Conservation (phyloP, 1,284 basidiomycete species). For the Moesziomyces sp. region DNA sequence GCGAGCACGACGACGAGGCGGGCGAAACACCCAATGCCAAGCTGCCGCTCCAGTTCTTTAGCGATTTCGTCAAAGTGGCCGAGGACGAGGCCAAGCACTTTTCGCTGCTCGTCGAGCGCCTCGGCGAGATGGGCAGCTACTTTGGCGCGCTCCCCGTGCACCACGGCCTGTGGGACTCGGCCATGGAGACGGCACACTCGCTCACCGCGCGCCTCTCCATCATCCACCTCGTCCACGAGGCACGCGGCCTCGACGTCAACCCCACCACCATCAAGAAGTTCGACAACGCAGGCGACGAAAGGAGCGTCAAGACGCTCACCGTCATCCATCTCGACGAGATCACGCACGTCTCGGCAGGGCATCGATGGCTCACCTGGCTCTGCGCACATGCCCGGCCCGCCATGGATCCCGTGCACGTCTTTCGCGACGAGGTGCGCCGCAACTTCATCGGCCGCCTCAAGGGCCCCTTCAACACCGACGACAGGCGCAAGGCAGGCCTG, state of each 20-base stretch:
- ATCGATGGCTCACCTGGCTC: constrained; percentile 84
- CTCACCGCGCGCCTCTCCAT: constrained; percentile 82
- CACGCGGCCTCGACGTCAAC: constrained; percentile 81
- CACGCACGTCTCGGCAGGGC: constrained; percentile 80
- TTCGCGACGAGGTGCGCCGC: constrained; percentile 78
- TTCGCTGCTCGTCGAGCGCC: constrained; percentile 69
- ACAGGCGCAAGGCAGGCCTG: constrained; percentile 76
- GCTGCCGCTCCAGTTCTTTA: constrained; percentile 64
- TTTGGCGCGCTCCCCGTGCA: constrained; percentile 74
- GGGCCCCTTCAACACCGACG: constrained; percentile 84
- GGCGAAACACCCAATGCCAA: constrained; percentile 22
- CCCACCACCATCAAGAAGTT: constrained; percentile 84
- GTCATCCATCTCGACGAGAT: constrained; percentile 77
- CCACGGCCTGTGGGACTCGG: constrained; percentile 80
- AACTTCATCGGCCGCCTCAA: constrained; percentile 84
- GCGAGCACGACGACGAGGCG: constrained; percentile 12
- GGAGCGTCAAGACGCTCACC: constrained; percentile 73
- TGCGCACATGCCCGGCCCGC: constrained; percentile 72
- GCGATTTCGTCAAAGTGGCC: constrained; percentile 71
- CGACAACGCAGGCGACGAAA: constrained; percentile 76
- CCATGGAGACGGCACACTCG: constrained; percentile 77
- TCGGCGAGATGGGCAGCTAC: constrained; percentile 75
- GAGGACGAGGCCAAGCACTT: constrained; percentile 81
- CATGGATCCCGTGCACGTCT: constrained; percentile 77
- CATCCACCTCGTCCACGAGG: constrained; percentile 89